phyloP scores from a whole-genome alignment of 2,329 filamentous ascomycete genomes.

The Colletotrichum acutatum region DNA sequence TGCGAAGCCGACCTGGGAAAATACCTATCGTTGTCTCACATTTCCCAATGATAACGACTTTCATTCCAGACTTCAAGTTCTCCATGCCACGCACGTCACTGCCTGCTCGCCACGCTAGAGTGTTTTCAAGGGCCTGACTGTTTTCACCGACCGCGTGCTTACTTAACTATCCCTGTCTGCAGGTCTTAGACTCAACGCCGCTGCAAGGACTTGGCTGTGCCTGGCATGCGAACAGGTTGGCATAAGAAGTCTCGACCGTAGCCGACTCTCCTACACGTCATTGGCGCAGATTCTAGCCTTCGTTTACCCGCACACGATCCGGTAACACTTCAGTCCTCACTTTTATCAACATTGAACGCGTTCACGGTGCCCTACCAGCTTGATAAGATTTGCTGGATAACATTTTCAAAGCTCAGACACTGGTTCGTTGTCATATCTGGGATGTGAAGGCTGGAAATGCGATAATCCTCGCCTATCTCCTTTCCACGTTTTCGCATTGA shows the following conservation, averaged over 20 bases:
- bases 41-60: background rate
- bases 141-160: background rate
- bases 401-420: no score
- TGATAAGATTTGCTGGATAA: background rate
- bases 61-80: background rate
- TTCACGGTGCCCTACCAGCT: background rate
- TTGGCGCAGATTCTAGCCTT: background rate
- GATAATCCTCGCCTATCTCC: background rate
- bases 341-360: background rate
- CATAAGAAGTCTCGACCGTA: background rate
- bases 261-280: background rate
- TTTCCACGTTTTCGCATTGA: background rate
- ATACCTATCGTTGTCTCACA: background rate
- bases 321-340: background rate
- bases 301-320: background rate
- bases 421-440: no score
- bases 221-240: conserved; percentile 10
- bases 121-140: background rate
- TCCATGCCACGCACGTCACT: conserved; percentile 2
- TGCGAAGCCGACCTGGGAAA: background rate
- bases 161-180: background rate
- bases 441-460: no score
- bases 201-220: conserved; percentile 12
- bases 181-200: conserved; percentile 15
- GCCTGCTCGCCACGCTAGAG: background rate